Base-by-base conservation (phyloP, 2,329 filamentous ascomycete species). In the Stenocarpella maydis region DNA sequence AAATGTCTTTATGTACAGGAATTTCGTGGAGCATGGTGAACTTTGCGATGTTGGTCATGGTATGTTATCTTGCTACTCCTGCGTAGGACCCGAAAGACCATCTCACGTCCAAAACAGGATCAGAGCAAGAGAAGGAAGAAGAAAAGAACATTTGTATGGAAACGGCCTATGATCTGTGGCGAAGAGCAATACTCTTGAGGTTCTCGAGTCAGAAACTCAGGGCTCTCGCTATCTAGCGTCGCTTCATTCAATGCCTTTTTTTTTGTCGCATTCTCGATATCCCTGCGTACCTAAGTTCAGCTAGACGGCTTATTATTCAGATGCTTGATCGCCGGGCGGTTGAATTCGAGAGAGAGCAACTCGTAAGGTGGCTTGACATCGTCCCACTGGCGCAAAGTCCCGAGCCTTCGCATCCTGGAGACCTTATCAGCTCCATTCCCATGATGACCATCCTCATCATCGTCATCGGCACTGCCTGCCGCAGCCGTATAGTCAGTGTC, bases 301-400 rank as follows among this genome's bases (percentile, higher is more conserved):
- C 2, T 21, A 15, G 34, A 24, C 19, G 49, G 63, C 34, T 4
- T 19, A 15, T 12, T 7, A 8, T 8, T 45, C 49, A 45, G 12
- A 4, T n/a, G 19, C 5, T 14, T 43, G 1, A 65, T 9, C 15
- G 9, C 19, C 26, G 63, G 63, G 6, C 26, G 3, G 10, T 7
- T n/a, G 37, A 21, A 54, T 21, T 54, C 63, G 26, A 65, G n/a
- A n/a, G 26, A 24, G 26, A 28, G 63, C 50, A 53, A 26, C 39
- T 65, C 37, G 24, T 47, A 65, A 17, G 24, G 9, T 31, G 63
- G 63, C 37, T 54, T 65, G 63, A 65, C 34, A 31, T 53, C 31
- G 21, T 65, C 39, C 61, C 34, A 65, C 34, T 21, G 1, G 4
- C 54, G 37, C 34, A 65, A 8, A 3, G 1, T 3, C 24, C 24